Evolutionary conservation across 2,329 filamentous ascomycete genomes (phyloP), one percentile per base, ranked within the genome.

Genomic region (Fusarium nanum): DNA sequence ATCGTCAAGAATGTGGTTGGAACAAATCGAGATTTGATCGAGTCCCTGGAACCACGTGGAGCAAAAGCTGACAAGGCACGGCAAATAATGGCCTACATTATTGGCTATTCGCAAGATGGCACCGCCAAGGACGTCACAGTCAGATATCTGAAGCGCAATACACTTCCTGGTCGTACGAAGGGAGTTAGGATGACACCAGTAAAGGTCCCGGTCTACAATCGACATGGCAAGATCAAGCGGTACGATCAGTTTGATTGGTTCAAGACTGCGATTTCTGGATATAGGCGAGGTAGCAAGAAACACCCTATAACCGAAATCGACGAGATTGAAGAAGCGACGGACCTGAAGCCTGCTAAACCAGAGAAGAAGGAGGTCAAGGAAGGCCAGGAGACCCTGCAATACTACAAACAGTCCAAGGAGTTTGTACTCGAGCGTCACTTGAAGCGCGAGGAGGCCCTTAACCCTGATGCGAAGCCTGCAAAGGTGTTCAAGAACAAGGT

Each of bases 71-170:
- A 97, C 34, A 93, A 92, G 74, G 89, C 92, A 0, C 95, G 93
- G 73, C 95, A 98, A 78, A 89, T 97, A 14, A 93, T 97, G 75
- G 92, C 93, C 47, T 99, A 99, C 75, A 87, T 97, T 4, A 84
- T 98, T 22, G 94, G 92, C 0, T 93, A 92, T 79, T 93, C 92
- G 1, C 81, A 88, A 5, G 94, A 98, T 76, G 93, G 93, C 4
- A 94, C 93, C 0, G 94, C 93, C 14, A 98, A 98, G 78, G 96
- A 99, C 77, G 92, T 99, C 18, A 99, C 96, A 0, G 90, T 96
- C 13, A 88, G 96, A 28, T 99, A 99, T 78, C 83, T 99, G 10
- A 94, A 91, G 75, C 89, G 91, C 23, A 92, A 92, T 60, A 86
- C 91, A 56, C 90, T 94, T 77, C 96, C 96, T 1, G 95, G 96